Conservation (phyloP, 2,329 filamentous ascomycete genomes). For the Exserohilum rostratum region DNA sequence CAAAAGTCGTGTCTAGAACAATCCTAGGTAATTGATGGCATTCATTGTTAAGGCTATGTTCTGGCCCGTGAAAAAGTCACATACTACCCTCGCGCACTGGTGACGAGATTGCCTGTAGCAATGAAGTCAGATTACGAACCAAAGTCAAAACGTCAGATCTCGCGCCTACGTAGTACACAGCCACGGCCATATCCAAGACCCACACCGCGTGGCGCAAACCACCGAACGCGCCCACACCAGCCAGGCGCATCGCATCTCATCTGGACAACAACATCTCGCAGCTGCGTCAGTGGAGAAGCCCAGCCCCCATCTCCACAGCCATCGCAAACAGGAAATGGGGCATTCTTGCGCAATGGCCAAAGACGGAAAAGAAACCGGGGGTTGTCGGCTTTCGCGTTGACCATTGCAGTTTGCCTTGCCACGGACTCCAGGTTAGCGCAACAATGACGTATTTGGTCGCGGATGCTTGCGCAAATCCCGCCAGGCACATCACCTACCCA, state of each 20-base stretch:
- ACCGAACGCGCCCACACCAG: too few species aligned
- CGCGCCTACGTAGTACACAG: background rate
- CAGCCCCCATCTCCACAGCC: background rate
- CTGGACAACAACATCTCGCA: background rate
- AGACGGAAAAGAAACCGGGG: background rate
- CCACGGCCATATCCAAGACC: background rate
- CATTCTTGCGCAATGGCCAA: constrained; percentile 1
- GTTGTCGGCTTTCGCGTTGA: too few species aligned
- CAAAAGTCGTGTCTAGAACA: background rate
- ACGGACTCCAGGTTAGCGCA: constrained; percentile 6
- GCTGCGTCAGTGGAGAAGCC: too few species aligned
- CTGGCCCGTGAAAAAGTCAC: background rate
- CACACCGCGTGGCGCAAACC: background rate
- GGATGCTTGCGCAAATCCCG: constrained; percentile 14
- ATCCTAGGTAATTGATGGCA: background rate
- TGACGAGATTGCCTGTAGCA: background rate
- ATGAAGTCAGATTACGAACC: background rate
- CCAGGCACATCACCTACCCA: constrained; percentile 7
- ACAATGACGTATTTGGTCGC: constrained; percentile 12
- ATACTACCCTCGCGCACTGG: background rate
- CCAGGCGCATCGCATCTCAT: background rate
- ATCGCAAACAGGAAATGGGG: constrained; percentile 7
- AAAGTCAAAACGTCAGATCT: background rate
- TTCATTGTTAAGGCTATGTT: background rate
- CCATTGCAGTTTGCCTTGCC: background rate